phyloP scores from a whole-genome alignment of 495 filamentous ascomycete species.

The Astrocystis sublimbata region DNA sequence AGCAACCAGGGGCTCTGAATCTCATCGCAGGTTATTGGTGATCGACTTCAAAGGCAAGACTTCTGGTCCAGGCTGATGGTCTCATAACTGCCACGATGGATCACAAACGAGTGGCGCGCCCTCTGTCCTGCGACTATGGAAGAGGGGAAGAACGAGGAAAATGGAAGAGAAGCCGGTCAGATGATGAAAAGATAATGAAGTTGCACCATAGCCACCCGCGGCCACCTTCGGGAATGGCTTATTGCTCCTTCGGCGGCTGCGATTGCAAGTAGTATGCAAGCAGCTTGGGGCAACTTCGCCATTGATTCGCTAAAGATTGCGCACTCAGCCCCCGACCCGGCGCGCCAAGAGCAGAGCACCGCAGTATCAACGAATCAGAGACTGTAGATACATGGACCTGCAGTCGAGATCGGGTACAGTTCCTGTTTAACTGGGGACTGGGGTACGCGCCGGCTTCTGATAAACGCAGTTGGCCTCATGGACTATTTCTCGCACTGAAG shows the following conservation, averaged over 20 bases:
- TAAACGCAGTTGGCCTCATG: too few species aligned
- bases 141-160: background rate
- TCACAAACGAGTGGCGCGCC: background rate
- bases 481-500: too few species aligned
- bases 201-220: background rate
- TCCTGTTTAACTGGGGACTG: background rate
- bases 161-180: background rate
- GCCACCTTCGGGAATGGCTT: background rate
- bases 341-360: background rate
- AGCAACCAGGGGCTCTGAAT: background rate
- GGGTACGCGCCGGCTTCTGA: background rate
- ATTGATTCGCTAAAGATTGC: background rate
- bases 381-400: background rate
- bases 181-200: background rate
- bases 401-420: background rate
- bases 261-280: too few species aligned
- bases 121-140: too few species aligned
- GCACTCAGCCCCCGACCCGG: conserved; percentile 8
- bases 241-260: background rate
- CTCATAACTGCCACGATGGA: background rate
- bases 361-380: conserved; percentile 6
- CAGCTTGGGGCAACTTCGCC: background rate
- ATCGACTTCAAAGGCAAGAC: background rate
- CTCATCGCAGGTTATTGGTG: background rate
- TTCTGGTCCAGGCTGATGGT: background rate